Evolutionary conservation across 441 rosid species (phyloP), one percentile per base, ranked within the genome.

Genomic region (Gossypium davidsonii): DNA sequence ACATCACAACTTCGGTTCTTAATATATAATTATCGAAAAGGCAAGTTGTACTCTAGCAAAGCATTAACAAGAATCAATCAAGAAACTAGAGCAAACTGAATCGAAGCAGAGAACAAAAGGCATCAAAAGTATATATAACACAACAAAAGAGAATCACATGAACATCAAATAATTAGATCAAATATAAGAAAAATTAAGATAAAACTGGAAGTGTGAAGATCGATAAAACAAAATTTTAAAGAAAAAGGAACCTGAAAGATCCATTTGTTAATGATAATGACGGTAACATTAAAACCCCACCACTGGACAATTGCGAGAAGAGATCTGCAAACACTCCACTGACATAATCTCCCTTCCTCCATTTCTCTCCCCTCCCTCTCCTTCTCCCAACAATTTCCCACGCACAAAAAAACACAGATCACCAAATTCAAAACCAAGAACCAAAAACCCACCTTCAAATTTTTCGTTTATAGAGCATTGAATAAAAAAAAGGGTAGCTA

Each of bases 221-320:
- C 57, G 26, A 67, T 14, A 67, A 59, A 9, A 1, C 4, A 71
- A 58, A 58, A 3, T 11, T 37, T 14, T 51, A 56, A 3, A 8
- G 11, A 52, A 64, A 70, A 76, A 76, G 21, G 61, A 71, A 95
- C 99, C 99, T 93, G 99, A 67, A 95, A 95, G 95, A 95, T 95
- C 99, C 99, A 95, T 79, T 95, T 95, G 95, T 95, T 95, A 88
- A 85, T 91, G 87, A 94, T 88, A 84, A 92, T 94, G 46, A 94
- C 97, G 34, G 96, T 87, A n/a, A 95, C 98, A 72, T 95, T 95
- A 85, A 92, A 95, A 59, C 74, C 86, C 99, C 98, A 95, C 98
- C 99, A 95, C 18, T 95, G 99, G 59, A 91, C 52, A 82, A 95
- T 92, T 31, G 98, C 99, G 12, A 92, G 83, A 28, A 95, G 87